Evolutionary conservation across 371 early-diverging fungal genomes (phyloP), one percentile per base, ranked within the genome.

Genomic region (Lichtheimia ornata): DNA sequence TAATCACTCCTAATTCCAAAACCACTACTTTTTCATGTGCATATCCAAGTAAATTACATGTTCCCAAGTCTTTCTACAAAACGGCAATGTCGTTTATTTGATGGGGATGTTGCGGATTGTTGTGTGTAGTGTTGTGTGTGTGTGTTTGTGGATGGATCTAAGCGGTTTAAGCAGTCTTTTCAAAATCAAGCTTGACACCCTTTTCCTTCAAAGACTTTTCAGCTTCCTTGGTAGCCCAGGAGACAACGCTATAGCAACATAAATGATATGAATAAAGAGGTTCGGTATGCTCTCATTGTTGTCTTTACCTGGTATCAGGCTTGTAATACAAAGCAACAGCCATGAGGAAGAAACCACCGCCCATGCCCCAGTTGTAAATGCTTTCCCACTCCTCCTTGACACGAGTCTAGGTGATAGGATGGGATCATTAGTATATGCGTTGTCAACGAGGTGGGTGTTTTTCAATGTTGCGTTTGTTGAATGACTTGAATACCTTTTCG

Each of bases 351-450:
- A 87, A 82, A 62, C 81, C 75, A 42, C 85, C 86, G 13, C 79
- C 72, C 82, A 85, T 83, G 59, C 89, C 89, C 63, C 74, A 76
- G 61, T 74, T 79, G 58, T 79, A 83, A 42, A 86, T 51, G 65
- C 72, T 66, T 72, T 89, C 89, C 89, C 89, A 89, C 61, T 84
- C 86, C 59, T 86, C 89, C 77, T 86, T 87, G 56, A 85, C 83
- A 58, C 87, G 83, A 66, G 77, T 78, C 81, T 85, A 62, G 41
- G 28, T 53, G 50, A 15, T 25, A 51, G 5, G 30, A 35, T 25
- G 27, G 14, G 14, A 11, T 24, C 13, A 28, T 47, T 18, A 52
- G 14, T 40, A 42, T 40, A n/a, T 7, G 30, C 22, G 56, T 35
- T 9, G 6, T 27, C 14, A 22, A 22, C 30, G 56, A 22, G 22